Percentiles rank a stretch among this genome's conserved stretches.
phyloP scores from a whole-genome alignment of 2,329 filamentous ascomycete species.

The Botrytis elliptica region DNA sequence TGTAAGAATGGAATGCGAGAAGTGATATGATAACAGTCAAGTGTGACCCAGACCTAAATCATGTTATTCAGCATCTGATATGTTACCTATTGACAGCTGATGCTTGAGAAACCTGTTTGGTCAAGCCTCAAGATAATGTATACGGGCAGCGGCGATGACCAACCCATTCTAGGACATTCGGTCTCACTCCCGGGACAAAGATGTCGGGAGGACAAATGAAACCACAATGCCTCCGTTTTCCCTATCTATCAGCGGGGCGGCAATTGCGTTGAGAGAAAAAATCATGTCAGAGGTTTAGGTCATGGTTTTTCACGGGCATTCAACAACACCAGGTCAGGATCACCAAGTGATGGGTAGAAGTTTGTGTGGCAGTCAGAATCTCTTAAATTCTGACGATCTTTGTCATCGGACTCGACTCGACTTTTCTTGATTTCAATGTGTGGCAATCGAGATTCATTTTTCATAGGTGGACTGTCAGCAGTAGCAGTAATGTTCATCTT shows the following conservation, averaged over 20 bases:
- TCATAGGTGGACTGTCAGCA: background rate
- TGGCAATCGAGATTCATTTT: constrained; percentile 1
- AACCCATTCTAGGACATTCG: background rate
- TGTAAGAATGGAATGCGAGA: constrained; percentile 14
- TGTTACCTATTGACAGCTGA: constrained; percentile 13
- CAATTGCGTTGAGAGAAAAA: constrained; percentile 1
- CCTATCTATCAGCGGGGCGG: constrained; percentile 13
- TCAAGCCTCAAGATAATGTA: constrained; percentile 7
- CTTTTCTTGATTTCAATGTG: background rate
- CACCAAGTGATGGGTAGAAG: background rate
- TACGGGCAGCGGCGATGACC: constrained; percentile 6
- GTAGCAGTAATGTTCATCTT: background rate
- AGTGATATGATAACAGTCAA: constrained; percentile 10
- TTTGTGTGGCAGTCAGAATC: background rate
- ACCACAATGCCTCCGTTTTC: constrained; percentile 2
- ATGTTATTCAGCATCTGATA: constrained; percentile 6
- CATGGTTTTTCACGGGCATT: constrained; percentile 1
- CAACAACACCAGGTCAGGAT: background rate
- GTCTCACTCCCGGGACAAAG: constrained; percentile 2
- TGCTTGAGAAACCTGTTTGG: background rate
- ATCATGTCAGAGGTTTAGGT: constrained; percentile 2
- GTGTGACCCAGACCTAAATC: background rate
- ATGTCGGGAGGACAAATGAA: constrained; percentile 9
- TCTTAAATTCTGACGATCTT: background rate
- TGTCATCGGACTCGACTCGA: constrained; percentile 1